Base-by-base conservation (phyloP, 345 rosid species). In the Turritis glabra region DNA sequence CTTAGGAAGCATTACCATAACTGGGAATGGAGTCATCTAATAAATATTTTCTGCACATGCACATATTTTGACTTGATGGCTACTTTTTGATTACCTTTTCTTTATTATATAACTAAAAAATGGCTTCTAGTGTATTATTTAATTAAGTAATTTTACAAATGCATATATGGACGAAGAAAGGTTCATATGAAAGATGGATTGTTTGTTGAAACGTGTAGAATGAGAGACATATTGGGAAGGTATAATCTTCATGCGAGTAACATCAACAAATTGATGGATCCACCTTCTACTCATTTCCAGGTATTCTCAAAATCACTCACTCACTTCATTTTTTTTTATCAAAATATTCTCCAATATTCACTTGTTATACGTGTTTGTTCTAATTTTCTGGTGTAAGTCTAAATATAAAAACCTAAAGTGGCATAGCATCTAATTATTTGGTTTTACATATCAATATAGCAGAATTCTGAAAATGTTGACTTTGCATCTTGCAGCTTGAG, bases 281-380 rank as follows among this genome's bases (percentile, higher is more conserved):
- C 80, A 62, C 92, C 96, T 66, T 86, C 95, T 57, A 86, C 85
- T 63, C 88, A 86, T 83, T 71, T 86, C 78, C 95, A 89, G 94
- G 97, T 88, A 56, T 38, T 69, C 67, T 62, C 22, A 18, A 12
- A 2, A 17, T 9, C 32, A 33, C 3, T 35, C 46, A 26, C 44
- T 67, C 40, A 55, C 17, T 8, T 38, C 25, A 19, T 19, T 12
- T 4, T 11, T 22, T 25, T 13, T 11, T 29, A 29, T 22, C 41
- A 23, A 62, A 21, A 11, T 13, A 61, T 27, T 30, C 52, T 52
- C 69, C 11, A 22, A 9, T 52, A 5, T 25, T 50, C n/a, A 37
- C 21, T 61, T 37, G 32, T 50, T 61, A 51, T 14, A 29, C 43
- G 15, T 40, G 55, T 63, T 37, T 60, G 8, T 50, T 72, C 2